These are phyloP conservation scores for Catenaria anguillulae DNA, from an alignment of 371 early-diverging fungal genomes.

Conservation along the genomic window DNA sequence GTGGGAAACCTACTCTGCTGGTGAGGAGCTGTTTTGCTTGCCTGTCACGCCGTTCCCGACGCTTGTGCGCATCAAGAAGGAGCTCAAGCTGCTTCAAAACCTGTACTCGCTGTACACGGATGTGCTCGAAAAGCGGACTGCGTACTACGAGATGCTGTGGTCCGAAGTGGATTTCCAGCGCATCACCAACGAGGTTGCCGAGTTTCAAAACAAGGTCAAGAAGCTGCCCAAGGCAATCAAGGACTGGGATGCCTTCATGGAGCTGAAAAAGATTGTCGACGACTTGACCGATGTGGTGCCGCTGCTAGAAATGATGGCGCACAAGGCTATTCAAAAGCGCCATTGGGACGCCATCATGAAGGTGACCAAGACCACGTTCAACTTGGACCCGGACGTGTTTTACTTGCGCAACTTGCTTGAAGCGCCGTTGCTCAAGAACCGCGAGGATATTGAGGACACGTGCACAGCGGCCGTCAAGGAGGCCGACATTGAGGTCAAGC, in stretches of 20 bases:
- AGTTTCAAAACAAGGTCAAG: constrained; percentile 43
- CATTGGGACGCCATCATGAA: constrained; percentile 39
- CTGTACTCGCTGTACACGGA: constrained; percentile 45
- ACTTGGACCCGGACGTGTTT: constrained; percentile 42
- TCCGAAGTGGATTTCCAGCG: constrained; percentile 30
- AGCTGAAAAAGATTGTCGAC: constrained; percentile 38
- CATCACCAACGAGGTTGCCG: constrained; percentile 40
- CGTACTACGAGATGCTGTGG: constrained; percentile 42
- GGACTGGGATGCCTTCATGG: constrained; percentile 45
- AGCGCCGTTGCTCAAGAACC: constrained; percentile 29
- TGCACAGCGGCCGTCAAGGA: constrained; percentile 46
- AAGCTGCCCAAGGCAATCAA: constrained; percentile 47
- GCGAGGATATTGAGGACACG: constrained; percentile 45
- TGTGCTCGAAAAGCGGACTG: constrained; percentile 32
- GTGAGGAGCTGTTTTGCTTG: constrained; percentile 40
- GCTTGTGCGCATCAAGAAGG: constrained; percentile 40
- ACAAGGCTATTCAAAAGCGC: constrained; percentile 39
- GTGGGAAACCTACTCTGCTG: constrained; percentile 45
- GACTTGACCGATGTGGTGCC: constrained; percentile 35
- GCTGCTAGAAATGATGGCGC: constrained; percentile 37
- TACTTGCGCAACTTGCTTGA: constrained; percentile 37
- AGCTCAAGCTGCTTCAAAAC: constrained; percentile 39
- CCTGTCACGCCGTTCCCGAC: constrained; percentile 44
- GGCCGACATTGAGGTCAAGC: constrained; percentile 43
- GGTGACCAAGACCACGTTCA: constrained; percentile 31